These are phyloP conservation scores for Aureobasidium lini DNA, from an alignment of 2,329 filamentous ascomycete species.

Conservation along the genomic window DNA sequence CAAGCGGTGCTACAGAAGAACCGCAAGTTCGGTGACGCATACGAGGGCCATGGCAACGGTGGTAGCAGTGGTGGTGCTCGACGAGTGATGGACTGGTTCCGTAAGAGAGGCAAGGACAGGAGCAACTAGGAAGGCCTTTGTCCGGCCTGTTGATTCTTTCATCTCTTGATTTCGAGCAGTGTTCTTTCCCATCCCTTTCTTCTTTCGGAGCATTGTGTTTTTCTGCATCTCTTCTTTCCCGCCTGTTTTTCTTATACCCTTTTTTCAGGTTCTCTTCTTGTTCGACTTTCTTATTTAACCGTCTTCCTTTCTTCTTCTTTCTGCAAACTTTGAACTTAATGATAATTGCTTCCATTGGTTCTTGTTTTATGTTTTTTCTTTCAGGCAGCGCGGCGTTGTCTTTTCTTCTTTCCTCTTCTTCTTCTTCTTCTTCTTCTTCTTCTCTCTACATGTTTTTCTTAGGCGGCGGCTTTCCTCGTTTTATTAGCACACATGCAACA, in stretches of 20 bases:
- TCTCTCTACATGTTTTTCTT: no score
- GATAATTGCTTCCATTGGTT: constrained; percentile 11
- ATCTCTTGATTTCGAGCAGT: not conserved
- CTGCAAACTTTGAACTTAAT: constrained; percentile 1
- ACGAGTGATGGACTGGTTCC: constrained; percentile 97
- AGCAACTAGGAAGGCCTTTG: constrained; percentile 15
- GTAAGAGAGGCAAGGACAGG: constrained; percentile 65
- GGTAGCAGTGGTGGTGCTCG: constrained; percentile 83
- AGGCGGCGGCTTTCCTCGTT: no score
- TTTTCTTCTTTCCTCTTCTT: not conserved
- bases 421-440: no score
- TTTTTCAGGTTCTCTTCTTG: not conserved
- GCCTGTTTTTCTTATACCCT: constrained; percentile 12
- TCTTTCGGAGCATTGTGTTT: not conserved
- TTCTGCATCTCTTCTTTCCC: not conserved
- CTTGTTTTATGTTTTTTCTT: not conserved
- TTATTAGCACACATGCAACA: no score
- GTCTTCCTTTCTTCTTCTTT: not conserved
- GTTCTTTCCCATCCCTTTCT: not conserved
- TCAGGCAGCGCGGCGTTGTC: constrained; percentile 4
- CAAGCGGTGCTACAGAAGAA: constrained; percentile 62
- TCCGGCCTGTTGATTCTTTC: not conserved
- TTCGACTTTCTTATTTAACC: not conserved
- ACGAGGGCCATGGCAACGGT: constrained; percentile 67
- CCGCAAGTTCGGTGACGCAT: constrained; percentile 78